phyloP scores from a whole-genome alignment of 495 filamentous ascomycete genomes.

The Penicillium malachiteum region DNA sequence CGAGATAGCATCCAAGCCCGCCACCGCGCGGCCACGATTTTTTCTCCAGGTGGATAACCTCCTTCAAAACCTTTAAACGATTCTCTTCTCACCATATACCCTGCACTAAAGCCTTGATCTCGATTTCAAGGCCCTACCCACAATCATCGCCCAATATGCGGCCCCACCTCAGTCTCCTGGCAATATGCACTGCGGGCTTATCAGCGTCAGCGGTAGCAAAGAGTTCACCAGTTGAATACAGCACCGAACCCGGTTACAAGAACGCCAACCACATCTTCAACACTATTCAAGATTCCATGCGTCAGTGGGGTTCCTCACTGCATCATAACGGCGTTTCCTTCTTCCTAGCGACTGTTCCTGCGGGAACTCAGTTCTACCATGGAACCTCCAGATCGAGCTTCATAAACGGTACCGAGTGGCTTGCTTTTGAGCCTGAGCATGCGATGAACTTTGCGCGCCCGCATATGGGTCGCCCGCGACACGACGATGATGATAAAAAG shows the following conservation, averaged over 20 bases:
- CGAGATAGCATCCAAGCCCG: neutral
- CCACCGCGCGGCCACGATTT: neutral
- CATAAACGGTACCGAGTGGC: constrained; percentile 59
- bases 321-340: constrained; percentile 70
- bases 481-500: neutral
- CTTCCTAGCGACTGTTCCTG: constrained; percentile 58
- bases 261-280: constrained; percentile 68
- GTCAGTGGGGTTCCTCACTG: constrained; percentile 67
- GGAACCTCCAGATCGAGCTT: constrained; percentile 41
- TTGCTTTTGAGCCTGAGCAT: constrained; percentile 71
- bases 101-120: too few species aligned
- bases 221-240: neutral
- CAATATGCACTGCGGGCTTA: constrained; percentile 10
- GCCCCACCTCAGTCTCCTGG: constrained; percentile 2
- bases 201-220: neutral
- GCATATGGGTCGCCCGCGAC: neutral
- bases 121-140: too few species aligned
- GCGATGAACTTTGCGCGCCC: constrained; percentile 52
- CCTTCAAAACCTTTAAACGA: too few species aligned
- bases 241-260: constrained; percentile 2
- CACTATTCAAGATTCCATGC: constrained; percentile 62
- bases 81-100: too few species aligned
- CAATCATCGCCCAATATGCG: constrained; percentile 8
- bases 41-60: too few species aligned
- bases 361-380: constrained; percentile 62